Base-by-base conservation (phyloP, 2,329 filamentous ascomycete species). In the Aspergillus sp. region DNA sequence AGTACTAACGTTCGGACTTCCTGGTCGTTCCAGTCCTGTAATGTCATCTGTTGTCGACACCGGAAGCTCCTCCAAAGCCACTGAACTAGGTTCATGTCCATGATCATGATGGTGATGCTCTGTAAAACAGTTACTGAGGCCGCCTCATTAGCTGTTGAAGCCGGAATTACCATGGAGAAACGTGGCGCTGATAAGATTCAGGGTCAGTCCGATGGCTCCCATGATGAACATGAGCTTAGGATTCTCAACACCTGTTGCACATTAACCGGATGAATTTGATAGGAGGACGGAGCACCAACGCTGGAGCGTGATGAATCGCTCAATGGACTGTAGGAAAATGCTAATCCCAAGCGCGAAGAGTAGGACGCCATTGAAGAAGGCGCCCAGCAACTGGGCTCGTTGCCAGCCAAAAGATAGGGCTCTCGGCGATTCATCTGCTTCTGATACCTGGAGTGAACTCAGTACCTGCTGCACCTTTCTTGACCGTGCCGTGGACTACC, bases 291-390 rank as follows among this genome's bases (percentile, higher is more conserved):
- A 5, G 32, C 7, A 70, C 72, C 30, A 47, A 75, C 73, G 62
- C 15, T 73, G 67, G 38, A 74, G 43, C 3, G 66, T 60, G n/a
- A 74, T 65, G 47, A 75, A 75, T 38, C 89, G 81, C 74, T 92
- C 89, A 54, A 92, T 82, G 0, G 89, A 87, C 70, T 92, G 90
- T 2, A 92, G 77, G 36, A 89, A 83, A 53, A 92, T 90, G 72
- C 88, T 91, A 38, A 92, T 74, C 1, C 89, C 89, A 2, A 93
- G 78, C 0, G 88, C 89, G 15, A 92, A 74, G 1, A 93, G 81
- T 60, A 93, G 90, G 1, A 88, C 87, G 13, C 90, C 90, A 68
- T 93, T 93, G 81, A 92, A 93, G 74, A 93, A 93, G 21, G 89
- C 89, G 5, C 90, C 90, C 0, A 93, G 79, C 1, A 92, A 74